A percentile compares a stretch with the other conserved stretches of the same genome.
These are phyloP conservation scores for Penicillium ucsense DNA, from an alignment of 495 filamentous ascomycete genomes.

Conservation along the genomic window DNA sequence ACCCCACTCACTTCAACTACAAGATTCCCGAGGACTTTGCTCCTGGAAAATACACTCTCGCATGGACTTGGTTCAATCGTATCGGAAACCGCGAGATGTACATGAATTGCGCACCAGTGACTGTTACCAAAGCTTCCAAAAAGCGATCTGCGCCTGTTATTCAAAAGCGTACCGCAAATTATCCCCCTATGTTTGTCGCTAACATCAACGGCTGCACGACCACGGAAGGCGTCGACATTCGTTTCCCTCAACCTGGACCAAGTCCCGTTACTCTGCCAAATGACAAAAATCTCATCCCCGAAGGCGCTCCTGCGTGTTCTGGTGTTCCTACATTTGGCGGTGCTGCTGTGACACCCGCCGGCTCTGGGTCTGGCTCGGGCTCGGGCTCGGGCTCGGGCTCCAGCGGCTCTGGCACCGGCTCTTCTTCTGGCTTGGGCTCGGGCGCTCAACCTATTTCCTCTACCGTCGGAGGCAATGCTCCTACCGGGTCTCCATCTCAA, in stretches of 20 bases:
- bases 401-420: background rate
- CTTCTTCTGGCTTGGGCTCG: constrained; percentile 3
- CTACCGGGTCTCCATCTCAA: constrained; percentile 17
- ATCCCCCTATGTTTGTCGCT: constrained; percentile 73
- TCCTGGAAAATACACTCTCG: constrained; percentile 54
- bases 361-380: too few relatives aligned
- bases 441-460: constrained; percentile 3
- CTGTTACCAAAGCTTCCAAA: constrained; percentile 42
- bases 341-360: too few relatives aligned
- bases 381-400: too few relatives aligned
- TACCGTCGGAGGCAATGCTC: constrained; percentile 3
- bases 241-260: constrained; percentile 65
- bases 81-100: constrained; percentile 87
- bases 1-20: constrained; percentile 30
- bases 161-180: constrained; percentile 31
- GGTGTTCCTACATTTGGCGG: constrained; percentile 24
- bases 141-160: constrained; percentile 24
- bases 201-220: constrained; percentile 63
- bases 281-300: too few relatives aligned
- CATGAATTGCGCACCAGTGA: constrained; percentile 81
- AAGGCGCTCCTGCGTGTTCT: constrained; percentile 20
- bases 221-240: constrained; percentile 43
- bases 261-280: too few relatives aligned
- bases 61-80: constrained; percentile 90
- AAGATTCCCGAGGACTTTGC: constrained; percentile 34